Evolutionary conservation across 495 filamentous ascomycete genomes (phyloP).

Genomic region (Pseudoneurospora amorphoporcata): DNA sequence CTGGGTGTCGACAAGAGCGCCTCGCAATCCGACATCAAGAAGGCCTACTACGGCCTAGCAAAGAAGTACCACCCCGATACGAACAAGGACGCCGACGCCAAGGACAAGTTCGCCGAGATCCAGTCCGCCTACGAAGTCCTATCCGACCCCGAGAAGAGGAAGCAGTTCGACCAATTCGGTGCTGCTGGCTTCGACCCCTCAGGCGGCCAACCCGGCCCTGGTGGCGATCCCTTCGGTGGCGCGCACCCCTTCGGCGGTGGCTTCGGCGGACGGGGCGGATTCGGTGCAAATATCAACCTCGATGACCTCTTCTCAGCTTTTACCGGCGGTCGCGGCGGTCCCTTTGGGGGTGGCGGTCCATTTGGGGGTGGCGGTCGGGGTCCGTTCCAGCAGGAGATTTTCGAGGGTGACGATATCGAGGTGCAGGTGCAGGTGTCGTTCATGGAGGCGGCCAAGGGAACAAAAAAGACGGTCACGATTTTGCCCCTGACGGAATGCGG

Average conservation of each 20-base stretch:
- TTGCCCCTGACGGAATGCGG: slow-evolving; percentile 67
- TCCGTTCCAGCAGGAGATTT: slow-evolving; percentile 63
- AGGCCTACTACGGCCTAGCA: slow-evolving; percentile 95
- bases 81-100: slow-evolving; percentile 84
- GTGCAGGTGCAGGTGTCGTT: slow-evolving; percentile 87
- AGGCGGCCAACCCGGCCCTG: slow-evolving; percentile 48
- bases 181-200: slow-evolving; percentile 77
- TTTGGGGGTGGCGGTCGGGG: slow-evolving; percentile 37
- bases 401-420: slow-evolving; percentile 89
- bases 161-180: slow-evolving; percentile 83
- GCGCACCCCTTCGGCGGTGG: slow-evolving; percentile 51
- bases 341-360: slow-evolving; percentile 38
- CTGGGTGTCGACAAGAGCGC: slow-evolving; percentile 77
- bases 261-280: slow-evolving; percentile 53
- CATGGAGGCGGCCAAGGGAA: slow-evolving; percentile 91
- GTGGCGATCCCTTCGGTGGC: slow-evolving; percentile 59
- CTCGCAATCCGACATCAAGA: slow-evolving; percentile 85
- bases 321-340: slow-evolving; percentile 43
- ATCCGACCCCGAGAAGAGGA: slow-evolving; percentile 81
- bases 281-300: slow-evolving; percentile 77
- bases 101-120: slow-evolving; percentile 87
- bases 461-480: slow-evolving; percentile 64
- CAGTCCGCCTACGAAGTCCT: slow-evolving; percentile 89
- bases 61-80: slow-evolving; percentile 98
- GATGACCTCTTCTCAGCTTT: slow-evolving; percentile 93